Percentiles rank a stretch among this genome's conserved stretches.
These are phyloP conservation scores for Moringa oleifera DNA, from an alignment of 345 rosid species.

Conservation along the genomic window DNA sequence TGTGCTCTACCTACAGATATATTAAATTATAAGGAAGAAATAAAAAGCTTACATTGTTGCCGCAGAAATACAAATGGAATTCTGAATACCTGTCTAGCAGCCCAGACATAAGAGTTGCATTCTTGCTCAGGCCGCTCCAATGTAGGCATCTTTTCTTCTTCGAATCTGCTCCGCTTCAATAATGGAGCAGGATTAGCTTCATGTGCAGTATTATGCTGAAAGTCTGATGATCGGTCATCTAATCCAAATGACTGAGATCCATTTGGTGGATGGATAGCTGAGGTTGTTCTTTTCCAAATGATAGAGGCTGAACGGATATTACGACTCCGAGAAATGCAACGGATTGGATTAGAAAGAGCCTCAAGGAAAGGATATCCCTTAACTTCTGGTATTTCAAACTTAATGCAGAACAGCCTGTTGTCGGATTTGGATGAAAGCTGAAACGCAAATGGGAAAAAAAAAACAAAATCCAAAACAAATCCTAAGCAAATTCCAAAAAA, in stretches of 20 bases:
- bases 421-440: constrained; percentile 87
- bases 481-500: constrained; percentile 1
- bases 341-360: constrained; percentile 58
- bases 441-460: too few relatives aligned
- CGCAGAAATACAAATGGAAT: neutral
- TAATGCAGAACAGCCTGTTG: constrained; percentile 62
- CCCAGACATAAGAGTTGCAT: constrained; percentile 40
- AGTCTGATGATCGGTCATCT: constrained; percentile 33
- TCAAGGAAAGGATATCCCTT: constrained; percentile 62
- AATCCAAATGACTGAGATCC: constrained; percentile 31
- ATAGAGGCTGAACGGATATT: constrained; percentile 32
- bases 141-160: constrained; percentile 30
- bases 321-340: constrained; percentile 56
- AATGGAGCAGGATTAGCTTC: constrained; percentile 48
- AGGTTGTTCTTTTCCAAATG: constrained; percentile 42
- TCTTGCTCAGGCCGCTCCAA: constrained; percentile 42
- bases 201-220: constrained; percentile 29
- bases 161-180: constrained; percentile 61
- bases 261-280: constrained; percentile 24
- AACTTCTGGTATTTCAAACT: constrained; percentile 45
- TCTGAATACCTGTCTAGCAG: constrained; percentile 39
- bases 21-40: too few relatives aligned
- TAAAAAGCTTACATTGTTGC: too few relatives aligned
- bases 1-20: too few relatives aligned
- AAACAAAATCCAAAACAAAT: constrained; percentile 8